Conservation (phyloP, 2,329 filamentous ascomycete species). For the Xylariaceae sp. region DNA sequence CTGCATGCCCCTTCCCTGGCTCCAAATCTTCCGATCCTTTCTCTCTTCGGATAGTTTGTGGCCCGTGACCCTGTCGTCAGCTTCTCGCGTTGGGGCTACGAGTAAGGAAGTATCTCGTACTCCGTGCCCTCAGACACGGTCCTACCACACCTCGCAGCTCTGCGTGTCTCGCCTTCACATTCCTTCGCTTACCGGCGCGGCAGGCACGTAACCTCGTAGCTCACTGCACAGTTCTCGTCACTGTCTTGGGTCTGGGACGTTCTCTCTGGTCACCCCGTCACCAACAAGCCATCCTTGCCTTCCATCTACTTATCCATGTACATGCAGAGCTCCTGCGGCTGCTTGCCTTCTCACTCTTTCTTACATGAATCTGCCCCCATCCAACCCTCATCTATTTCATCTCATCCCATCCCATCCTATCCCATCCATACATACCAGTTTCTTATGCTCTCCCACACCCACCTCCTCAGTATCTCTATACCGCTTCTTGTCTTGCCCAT, state of each 20-base stretch:
- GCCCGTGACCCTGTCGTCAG: not conserved
- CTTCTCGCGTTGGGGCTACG: not conserved
- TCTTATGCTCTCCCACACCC: conserved; percentile 18
- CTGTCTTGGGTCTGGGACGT: conserved; percentile 6
- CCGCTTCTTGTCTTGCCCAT: not conserved
- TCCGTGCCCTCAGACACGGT: no score
- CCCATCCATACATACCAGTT: conserved; percentile 13
- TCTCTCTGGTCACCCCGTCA: conserved; percentile 11
- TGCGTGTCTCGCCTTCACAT: no score
- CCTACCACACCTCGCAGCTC: no score
- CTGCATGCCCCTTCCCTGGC: conserved; percentile 8
- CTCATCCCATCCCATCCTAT: conserved; percentile 19
- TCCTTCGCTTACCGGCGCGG: no score
- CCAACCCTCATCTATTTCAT: conserved; percentile 23
- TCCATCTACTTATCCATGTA: conserved; percentile 14
- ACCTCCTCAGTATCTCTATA: no score
- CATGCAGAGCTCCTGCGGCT: conserved; percentile 18
- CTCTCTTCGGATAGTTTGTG: conserved; percentile 2
- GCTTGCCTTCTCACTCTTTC: conserved; percentile 22
- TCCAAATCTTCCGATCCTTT: conserved; percentile 4
- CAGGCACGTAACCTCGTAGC: no score
- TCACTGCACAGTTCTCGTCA: conserved; percentile 1
- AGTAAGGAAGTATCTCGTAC: no score
- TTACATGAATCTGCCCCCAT: conserved; percentile 25
- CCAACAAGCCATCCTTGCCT: conserved; percentile 21